Evolutionary conservation across 129 eudicot genomes (phyloP).

Genomic region (Logfia minima): DNA sequence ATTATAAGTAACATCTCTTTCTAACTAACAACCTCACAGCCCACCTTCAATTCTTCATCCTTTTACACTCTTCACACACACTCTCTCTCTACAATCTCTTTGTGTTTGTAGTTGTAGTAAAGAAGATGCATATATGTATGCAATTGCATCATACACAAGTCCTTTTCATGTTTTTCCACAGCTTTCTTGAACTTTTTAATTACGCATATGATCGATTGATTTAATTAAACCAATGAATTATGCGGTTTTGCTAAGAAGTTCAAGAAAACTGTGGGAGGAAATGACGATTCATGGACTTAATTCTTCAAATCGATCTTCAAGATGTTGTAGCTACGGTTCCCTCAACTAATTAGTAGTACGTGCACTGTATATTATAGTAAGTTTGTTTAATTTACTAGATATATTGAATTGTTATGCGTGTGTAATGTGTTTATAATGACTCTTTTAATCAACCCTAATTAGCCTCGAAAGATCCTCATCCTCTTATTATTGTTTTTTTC

Average conservation of each 20-base stretch:
- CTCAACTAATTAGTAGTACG: background rate
- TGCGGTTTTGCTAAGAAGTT: constrained; percentile 29
- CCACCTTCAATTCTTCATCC: background rate
- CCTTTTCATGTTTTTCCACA: constrained; percentile 78
- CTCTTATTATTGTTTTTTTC: too few species aligned
- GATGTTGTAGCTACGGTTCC: background rate
- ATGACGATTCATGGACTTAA: constrained; percentile 39
- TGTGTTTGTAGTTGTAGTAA: background rate
- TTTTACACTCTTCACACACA: background rate
- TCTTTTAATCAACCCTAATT: too few species aligned
- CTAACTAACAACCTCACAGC: background rate
- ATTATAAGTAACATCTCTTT: background rate
- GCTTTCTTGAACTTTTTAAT: constrained; percentile 88
- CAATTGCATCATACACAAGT: constrained; percentile 16
- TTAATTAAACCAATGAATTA: background rate
- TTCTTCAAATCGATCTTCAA: background rate
- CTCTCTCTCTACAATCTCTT: background rate
- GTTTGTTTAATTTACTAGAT: too few species aligned
- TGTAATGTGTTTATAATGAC: background rate
- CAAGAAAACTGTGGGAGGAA: constrained; percentile 56
- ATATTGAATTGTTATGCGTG: too few species aligned
- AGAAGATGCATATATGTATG: background rate
- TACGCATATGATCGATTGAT: background rate
- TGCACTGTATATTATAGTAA: too few species aligned
- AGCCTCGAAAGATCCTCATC: too few species aligned